Percentiles rank a stretch among this genome's conserved stretches.
phyloP scores from a whole-genome alignment of 2,329 filamentous ascomycete species.

The Cadophora sp. region DNA sequence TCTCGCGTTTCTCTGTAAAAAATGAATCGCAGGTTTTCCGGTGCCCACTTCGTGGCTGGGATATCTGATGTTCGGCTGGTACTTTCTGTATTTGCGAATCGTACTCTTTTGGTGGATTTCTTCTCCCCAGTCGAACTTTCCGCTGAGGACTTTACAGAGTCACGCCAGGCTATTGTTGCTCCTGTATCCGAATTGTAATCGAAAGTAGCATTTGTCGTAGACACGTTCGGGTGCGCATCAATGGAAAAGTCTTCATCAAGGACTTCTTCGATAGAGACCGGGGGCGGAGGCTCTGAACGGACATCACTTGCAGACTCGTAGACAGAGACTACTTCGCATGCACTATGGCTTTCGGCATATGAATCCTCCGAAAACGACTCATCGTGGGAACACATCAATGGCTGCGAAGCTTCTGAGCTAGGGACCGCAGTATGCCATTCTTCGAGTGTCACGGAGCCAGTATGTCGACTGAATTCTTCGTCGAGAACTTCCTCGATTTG shows the following conservation, averaged over 20 bases:
- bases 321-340: neutral
- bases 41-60: neutral
- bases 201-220: neutral
- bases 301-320: neutral
- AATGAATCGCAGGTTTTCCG: constrained; percentile 19
- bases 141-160: neutral
- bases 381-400: too few species aligned
- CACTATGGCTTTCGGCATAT: neutral
- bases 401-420: neutral
- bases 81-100: neutral
- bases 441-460: neutral
- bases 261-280: constrained; percentile 14
- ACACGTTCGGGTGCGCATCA: constrained; percentile 16
- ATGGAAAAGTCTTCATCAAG: constrained; percentile 18
- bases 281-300: neutral
- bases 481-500: constrained; percentile 11
- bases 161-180: neutral
- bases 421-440: neutral
- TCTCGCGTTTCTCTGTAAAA: constrained; percentile 17
- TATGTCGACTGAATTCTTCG: neutral
- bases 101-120: neutral
- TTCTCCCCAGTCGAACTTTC: neutral
- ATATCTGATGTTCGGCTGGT: too few species aligned
- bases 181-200: neutral
- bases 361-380: neutral